Percentiles rank a stretch among this genome's conserved stretches.
These are phyloP conservation scores for Butyriboletus loyo DNA, from an alignment of 768 basidiomycete species.

Conservation along the genomic window DNA sequence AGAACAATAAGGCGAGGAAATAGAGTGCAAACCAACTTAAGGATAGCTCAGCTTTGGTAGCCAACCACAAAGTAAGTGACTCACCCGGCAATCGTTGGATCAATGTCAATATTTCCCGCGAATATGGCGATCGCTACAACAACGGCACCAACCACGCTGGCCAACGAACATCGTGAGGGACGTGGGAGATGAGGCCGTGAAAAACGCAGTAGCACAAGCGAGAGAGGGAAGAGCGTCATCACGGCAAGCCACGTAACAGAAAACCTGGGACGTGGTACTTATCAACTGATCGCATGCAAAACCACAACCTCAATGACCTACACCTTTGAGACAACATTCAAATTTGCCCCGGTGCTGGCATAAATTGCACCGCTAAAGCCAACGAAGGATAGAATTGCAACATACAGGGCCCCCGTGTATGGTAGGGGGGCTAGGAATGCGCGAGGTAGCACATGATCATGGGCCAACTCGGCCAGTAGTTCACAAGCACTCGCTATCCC, in stretches of 20 bases:
- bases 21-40: slow-evolving; percentile 63
- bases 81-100: slow-evolving; percentile 55
- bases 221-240: slow-evolving; percentile 62
- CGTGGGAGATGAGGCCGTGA: slow-evolving; percentile 60
- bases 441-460: slow-evolving; percentile 58
- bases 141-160: slow-evolving; percentile 41
- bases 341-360: slow-evolving; percentile 50
- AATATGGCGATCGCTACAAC: slow-evolving; percentile 43
- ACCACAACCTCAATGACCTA: slow-evolving; percentile 17
- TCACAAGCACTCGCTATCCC: slow-evolving; percentile 59
- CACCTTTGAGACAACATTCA: slow-evolving; percentile 60
- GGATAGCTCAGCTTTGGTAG: not conserved
- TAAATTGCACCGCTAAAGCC: slow-evolving; percentile 53
- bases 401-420: slow-evolving; percentile 48
- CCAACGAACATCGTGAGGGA: slow-evolving; percentile 37
- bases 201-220: slow-evolving; percentile 59
- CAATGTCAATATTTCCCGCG: slow-evolving; percentile 58
- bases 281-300: not conserved
- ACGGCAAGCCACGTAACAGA: slow-evolving; percentile 64
- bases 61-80: slow-evolving; percentile 12
- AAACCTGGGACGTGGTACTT: slow-evolving; percentile 45
- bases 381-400: slow-evolving; percentile 50
- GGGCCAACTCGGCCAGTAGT: slow-evolving; percentile 53
- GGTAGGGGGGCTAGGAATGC: slow-evolving; percentile 49
- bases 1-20: slow-evolving; percentile 44